Evolutionary conservation across 495 filamentous ascomycete genomes (phyloP).

Genomic region (Neurospora sp.): DNA sequence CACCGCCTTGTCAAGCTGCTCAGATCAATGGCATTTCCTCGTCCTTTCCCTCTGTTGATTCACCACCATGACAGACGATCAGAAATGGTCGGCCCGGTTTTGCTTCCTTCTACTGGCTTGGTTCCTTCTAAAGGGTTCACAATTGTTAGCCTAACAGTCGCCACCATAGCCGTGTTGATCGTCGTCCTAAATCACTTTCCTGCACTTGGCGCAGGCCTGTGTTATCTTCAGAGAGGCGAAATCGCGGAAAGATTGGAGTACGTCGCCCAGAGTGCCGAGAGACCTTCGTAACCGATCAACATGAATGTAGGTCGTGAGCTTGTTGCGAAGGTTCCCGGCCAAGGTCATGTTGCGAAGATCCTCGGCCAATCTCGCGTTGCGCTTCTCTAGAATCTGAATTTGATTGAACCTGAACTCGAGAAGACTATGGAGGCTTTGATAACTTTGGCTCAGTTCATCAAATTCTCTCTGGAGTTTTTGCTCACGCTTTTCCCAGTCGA

Average conservation of each 20-base stretch:
- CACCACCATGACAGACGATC: not conserved
- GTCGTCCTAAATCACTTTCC: not conserved
- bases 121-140: not conserved
- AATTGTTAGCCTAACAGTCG: not conserved
- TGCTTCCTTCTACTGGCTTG: not conserved
- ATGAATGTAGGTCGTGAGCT: too few species aligned
- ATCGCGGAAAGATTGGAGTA: too few species aligned
- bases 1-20: not conserved
- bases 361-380: too few species aligned
- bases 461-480: not conserved
- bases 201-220: not conserved
- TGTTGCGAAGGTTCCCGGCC: too few species aligned
- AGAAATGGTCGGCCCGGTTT: not conserved
- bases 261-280: too few species aligned
- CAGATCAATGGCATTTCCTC: not conserved
- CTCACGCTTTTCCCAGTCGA: too few species aligned
- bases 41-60: not conserved
- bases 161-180: not conserved
- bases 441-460: not conserved
- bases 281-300: too few species aligned
- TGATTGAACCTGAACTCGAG: not conserved
- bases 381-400: too few species aligned
- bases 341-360: too few species aligned
- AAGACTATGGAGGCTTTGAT: not conserved
- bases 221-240: not conserved